phyloP scores from a whole-genome alignment of 768 basidiomycete species.

The Trametes villosa region DNA sequence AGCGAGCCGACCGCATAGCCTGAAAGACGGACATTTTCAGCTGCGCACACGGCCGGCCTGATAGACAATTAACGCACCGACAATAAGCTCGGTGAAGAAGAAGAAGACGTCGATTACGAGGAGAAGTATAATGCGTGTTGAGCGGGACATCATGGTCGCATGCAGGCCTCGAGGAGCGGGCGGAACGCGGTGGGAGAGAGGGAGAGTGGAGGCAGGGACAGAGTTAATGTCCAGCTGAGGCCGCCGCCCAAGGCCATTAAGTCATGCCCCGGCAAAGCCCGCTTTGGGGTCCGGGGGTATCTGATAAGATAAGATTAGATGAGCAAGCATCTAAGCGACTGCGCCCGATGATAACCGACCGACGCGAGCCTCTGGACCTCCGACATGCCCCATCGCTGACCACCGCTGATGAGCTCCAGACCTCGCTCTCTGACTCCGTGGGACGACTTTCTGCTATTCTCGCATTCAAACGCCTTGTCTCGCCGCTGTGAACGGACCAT shows the following conservation, averaged over 20 bases:
- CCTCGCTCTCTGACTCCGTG: not conserved
- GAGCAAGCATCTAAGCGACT: not conserved
- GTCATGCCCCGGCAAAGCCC: slow-evolving; percentile 12
- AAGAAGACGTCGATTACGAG: slow-evolving; percentile 85
- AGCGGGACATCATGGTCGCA: slow-evolving; percentile 57
- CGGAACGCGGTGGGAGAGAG: slow-evolving; percentile 10
- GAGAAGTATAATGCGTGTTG: slow-evolving; percentile 73
- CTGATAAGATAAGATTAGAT: slow-evolving; percentile 22
- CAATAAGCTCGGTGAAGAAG: slow-evolving; percentile 85
- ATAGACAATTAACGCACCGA: slow-evolving; percentile 51
- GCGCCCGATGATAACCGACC: not conserved
- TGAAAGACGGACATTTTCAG: slow-evolving; percentile 35
- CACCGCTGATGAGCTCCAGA: not conserved
- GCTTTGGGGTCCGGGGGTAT: slow-evolving; percentile 2
- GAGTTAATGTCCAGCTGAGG: not conserved
- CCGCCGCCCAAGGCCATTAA: slow-evolving; percentile 6
- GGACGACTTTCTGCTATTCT: not conserved
- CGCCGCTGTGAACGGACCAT: not conserved
- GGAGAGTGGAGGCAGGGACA: slow-evolving; percentile 5
- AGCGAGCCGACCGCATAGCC: slow-evolving; percentile 97
- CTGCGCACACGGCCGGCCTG: not conserved
- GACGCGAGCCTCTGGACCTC: not conserved
- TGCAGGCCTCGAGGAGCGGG: slow-evolving; percentile 14
- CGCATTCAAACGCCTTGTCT: not conserved
- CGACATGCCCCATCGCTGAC: not conserved